Percentiles rank a stretch among this genome's conserved stretches.
phyloP scores from a whole-genome alignment of 2,329 filamentous ascomycete species.

The Stagonosporopsis chrysanthemi region DNA sequence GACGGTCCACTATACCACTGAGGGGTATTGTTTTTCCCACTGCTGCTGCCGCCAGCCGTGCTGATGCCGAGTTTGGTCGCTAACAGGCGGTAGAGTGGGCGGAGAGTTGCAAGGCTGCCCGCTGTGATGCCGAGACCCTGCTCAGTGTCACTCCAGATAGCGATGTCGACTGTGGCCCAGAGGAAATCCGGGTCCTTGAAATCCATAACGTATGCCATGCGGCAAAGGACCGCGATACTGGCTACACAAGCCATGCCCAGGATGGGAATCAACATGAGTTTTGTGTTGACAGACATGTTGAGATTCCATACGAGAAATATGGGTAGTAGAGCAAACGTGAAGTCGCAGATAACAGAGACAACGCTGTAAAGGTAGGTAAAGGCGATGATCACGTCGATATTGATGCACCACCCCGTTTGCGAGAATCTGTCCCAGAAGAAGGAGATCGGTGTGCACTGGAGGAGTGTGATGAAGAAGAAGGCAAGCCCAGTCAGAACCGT shows the following conservation, averaged over 20 bases:
- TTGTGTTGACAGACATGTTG: conserved; percentile 58
- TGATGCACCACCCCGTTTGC: conserved; percentile 52
- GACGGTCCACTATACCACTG: conserved; percentile 26
- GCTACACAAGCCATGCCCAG: conserved; percentile 60
- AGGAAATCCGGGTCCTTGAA: conserved; percentile 47
- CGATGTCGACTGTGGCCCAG: conserved; percentile 47
- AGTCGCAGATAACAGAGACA: conserved; percentile 57
- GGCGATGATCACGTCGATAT: conserved; percentile 51
- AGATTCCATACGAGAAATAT: conserved; percentile 61
- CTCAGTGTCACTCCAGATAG: conserved; percentile 49
- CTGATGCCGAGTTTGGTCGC: conserved; percentile 33
- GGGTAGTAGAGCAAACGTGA: conserved; percentile 59
- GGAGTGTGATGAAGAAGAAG: conserved; percentile 57
- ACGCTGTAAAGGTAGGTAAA: conserved; percentile 58
- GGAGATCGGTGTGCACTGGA: conserved; percentile 59
- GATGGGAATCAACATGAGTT: conserved; percentile 56
- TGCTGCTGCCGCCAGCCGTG: conserved; percentile 19
- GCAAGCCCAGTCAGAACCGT: conserved; percentile 48
- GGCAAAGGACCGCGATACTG: conserved; percentile 45
- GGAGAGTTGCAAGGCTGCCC: conserved; percentile 47
- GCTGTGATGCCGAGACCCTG: conserved; percentile 49
- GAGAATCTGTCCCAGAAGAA: conserved; percentile 59
- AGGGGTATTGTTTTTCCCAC: conserved; percentile 27
- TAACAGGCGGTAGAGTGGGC: conserved; percentile 44
- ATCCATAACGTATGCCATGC: conserved; percentile 47